These are phyloP conservation scores for Sodiomyces alkalinus DNA, from an alignment of 2,329 filamentous ascomycete genomes.

Conservation along the genomic window DNA sequence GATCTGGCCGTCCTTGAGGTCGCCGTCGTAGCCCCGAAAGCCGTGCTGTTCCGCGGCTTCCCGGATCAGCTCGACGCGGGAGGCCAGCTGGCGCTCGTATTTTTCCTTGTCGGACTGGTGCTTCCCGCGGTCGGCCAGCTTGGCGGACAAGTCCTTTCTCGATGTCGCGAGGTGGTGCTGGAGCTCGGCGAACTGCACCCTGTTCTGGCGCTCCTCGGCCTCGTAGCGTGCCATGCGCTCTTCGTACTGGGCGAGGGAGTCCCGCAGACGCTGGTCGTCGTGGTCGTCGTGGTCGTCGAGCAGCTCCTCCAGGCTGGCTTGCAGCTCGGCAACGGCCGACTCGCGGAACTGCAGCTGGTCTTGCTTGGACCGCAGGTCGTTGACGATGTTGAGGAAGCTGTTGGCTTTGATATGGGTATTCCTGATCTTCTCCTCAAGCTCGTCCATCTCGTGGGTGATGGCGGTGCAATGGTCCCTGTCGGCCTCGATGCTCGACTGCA, in stretches of 20 bases:
- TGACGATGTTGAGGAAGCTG: slow-evolving; percentile 59
- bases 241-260: slow-evolving; percentile 62
- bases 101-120: slow-evolving; percentile 76
- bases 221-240: slow-evolving; percentile 52
- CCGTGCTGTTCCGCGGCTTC: slow-evolving; percentile 62
- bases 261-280: slow-evolving; percentile 59
- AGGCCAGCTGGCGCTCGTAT: slow-evolving; percentile 64
- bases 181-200: slow-evolving; percentile 51
- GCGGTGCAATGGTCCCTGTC: slow-evolving; percentile 42
- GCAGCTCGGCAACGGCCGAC: slow-evolving; percentile 54
- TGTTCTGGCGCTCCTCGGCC: slow-evolving; percentile 46
- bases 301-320: slow-evolving; percentile 59
- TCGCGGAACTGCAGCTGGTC: slow-evolving; percentile 58
- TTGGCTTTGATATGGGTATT: slow-evolving; percentile 60
- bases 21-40: slow-evolving; percentile 72
- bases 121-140: slow-evolving; percentile 55
- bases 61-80: slow-evolving; percentile 59
- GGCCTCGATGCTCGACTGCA: slow-evolving; percentile 51
- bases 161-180: slow-evolving; percentile 28
- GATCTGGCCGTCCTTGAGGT: slow-evolving; percentile 59
- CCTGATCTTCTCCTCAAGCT: slow-evolving; percentile 39
- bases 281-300: too few species aligned
- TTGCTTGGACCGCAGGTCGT: slow-evolving; percentile 60
- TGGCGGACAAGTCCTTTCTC: slow-evolving; percentile 31
- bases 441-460: slow-evolving; percentile 44